Percentiles rank a stretch among this genome's conserved stretches.
These are phyloP conservation scores for Apiospora koreana DNA, from an alignment of 2,329 filamentous ascomycete genomes.

Conservation along the genomic window DNA sequence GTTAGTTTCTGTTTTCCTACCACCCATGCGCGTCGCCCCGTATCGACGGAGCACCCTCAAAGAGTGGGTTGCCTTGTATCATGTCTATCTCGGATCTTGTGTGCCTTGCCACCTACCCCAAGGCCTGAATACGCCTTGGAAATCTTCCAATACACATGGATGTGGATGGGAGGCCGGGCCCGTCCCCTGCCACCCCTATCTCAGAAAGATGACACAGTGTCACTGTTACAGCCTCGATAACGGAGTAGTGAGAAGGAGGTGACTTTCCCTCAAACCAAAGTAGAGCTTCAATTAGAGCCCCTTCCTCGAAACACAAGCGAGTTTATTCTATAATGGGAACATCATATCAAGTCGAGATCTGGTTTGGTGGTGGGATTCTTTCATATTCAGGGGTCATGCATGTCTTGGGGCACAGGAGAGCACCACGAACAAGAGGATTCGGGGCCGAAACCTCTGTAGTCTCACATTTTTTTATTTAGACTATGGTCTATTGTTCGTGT, in stretches of 20 bases:
- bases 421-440: background rate
- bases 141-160: too few relatives aligned
- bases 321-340: background rate
- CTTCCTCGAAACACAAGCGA: background rate
- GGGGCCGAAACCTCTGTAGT: background rate
- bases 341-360: background rate
- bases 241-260: background rate
- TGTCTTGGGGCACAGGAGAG: background rate
- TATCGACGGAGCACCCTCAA: background rate
- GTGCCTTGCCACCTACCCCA: background rate
- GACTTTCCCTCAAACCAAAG: background rate
- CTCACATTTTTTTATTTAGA: background rate
- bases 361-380: too few relatives aligned
- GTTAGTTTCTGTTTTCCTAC: background rate
- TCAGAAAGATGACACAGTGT: background rate
- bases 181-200: background rate
- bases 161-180: background rate
- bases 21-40: background rate
- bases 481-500: too few relatives aligned
- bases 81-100: background rate
- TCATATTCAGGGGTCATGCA: background rate
- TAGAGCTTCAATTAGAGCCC: background rate
- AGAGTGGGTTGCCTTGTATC: background rate
- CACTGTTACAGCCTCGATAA: background rate
- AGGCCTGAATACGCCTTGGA: background rate